These are phyloP conservation scores for Heritiera fomes DNA, from an alignment of 345 rosid genomes.

Conservation along the genomic window DNA sequence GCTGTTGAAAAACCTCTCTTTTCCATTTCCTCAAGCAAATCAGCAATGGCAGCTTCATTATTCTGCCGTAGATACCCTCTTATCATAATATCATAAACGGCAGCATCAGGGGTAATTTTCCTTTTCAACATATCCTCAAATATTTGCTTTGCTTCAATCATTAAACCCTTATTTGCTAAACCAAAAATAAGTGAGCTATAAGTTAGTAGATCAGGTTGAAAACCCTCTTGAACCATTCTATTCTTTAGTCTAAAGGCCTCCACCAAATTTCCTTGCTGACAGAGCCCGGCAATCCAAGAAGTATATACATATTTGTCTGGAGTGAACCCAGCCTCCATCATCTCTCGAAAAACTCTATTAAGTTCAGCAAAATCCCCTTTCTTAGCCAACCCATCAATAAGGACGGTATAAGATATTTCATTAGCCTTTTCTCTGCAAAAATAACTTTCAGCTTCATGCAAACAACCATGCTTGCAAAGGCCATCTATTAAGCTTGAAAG, in stretches of 20 bases:
- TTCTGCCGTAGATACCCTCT: constrained; percentile 41
- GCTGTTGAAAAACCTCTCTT: constrained; percentile 32
- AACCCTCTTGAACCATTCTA: constrained; percentile 48
- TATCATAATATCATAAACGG: constrained; percentile 42
- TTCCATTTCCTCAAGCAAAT: constrained; percentile 39
- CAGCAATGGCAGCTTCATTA: constrained; percentile 30
- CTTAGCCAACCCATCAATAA: constrained; percentile 42
- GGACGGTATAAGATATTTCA: constrained; percentile 42
- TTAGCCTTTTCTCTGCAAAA: constrained; percentile 45
- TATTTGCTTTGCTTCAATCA: constrained; percentile 48
- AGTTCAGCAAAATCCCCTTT: constrained; percentile 45
- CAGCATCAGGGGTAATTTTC: constrained; percentile 38
- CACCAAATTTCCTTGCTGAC: constrained; percentile 42
- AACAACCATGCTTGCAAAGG: constrained; percentile 37
- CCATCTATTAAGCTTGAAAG: constrained; percentile 46
- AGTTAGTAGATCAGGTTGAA: constrained; percentile 38
- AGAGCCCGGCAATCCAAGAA: constrained; percentile 49
- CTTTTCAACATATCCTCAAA: constrained; percentile 44
- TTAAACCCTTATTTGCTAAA: constrained; percentile 40
- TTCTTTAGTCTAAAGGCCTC: constrained; percentile 47
- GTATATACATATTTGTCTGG: constrained; percentile 52
- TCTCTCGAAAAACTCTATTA: constrained; percentile 36
- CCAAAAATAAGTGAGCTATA: constrained; percentile 45
- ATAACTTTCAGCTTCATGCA: constrained; percentile 40
- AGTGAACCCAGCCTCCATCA: constrained; percentile 40